Evolutionary conservation across 2,329 filamentous ascomycete species (phyloP), one percentile per base, ranked within the genome.

Genomic region (Calycina herbarum): DNA sequence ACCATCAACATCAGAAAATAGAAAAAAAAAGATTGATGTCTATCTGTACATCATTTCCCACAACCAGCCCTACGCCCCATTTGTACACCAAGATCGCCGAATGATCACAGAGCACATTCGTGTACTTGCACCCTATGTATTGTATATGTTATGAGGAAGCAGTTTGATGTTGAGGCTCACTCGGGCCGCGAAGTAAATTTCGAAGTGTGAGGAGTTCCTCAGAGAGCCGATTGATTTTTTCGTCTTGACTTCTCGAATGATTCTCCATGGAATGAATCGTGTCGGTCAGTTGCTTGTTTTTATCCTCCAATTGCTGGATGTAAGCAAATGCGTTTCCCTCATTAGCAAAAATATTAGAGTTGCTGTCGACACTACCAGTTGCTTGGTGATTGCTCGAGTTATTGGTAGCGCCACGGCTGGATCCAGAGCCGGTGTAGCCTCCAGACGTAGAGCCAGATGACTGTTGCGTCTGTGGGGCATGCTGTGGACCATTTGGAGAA

Each of bases 291-390:
- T 78, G 76, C 64, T 81, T 81, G n/a, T 85, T 75, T 69, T 80
- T 80, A 13, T 86, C 84, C 73, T 94, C 91, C 60, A 94, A 80
- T 20, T 82, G 83, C 64, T 92, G 87, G 40, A 94, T 85, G 72
- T 93, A 93, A 3, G 83, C 79, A 89, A 89, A 93, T 8, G 94
- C 80, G 54, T 87, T 88, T 68, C 86, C 82, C 61, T 87, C 85
- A 62, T 83, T 79, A 62, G 86, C 81, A 76, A 92, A 89, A 67
- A 92, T 82, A 71, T 92, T 92, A 67, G 85, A 86, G 69, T 86
- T 86, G 73, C 86, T 88, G 54, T 85, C 85, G 17, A 80, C 83
- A 59, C 83, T 86, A 60, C 83, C 85, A 56, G 79, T 80, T 24
- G 84, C 82, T 73, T 89, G 83, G 65, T 80, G 82, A 7, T 81